Evolutionary conservation across 1,284 basidiomycete species (phyloP), one percentile per base, ranked within the genome.

Genomic region (Cystobasidium sp.): DNA sequence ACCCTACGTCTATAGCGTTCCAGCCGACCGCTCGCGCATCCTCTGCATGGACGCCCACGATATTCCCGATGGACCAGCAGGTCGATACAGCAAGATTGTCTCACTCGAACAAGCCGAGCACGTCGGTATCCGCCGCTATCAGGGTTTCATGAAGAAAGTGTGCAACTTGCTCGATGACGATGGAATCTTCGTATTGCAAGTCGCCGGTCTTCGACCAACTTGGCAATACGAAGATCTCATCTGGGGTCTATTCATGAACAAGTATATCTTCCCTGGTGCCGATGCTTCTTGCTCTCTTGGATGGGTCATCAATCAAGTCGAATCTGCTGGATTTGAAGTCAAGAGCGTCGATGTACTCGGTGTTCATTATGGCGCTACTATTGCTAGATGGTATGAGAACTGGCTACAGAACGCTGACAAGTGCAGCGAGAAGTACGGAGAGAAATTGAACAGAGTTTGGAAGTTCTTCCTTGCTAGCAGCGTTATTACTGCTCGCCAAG

Each of bases 91-190:
- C 82, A 99, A 99, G 86, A 99, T 99, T 77, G 93, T 96, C 66
- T 91, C 90, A 79, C 87, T 99, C 79, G 96, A 99, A 84, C 99
- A 99, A 96, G 96, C 96, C 47, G 97, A 99, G 88, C 94, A 97
- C 81, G 97, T 99, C 77, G 96, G 96, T 75, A 90, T 99, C 81
- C 89, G 93, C 78, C 91, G 94, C 76, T 99, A 99, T 83, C 87
- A 88, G 61, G 84, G 89, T 55, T 99, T 97, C 88, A 86, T 99
- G 78, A 86, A 86, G 44, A 92, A 98, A 83, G 89, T 99, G 74
- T 97, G 98, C 83, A 88, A 96, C 80, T 87, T 98, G 41, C 87
- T 99, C 76, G 91, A 94, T 77, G 96, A 99, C 83, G 92, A 98
- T 79, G 96, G 96, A 66, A 88, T 91, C 77, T 91, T 99, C 80